phyloP scores from a whole-genome alignment of 2,329 filamentous ascomycete genomes.

The Calycina herbarum region DNA sequence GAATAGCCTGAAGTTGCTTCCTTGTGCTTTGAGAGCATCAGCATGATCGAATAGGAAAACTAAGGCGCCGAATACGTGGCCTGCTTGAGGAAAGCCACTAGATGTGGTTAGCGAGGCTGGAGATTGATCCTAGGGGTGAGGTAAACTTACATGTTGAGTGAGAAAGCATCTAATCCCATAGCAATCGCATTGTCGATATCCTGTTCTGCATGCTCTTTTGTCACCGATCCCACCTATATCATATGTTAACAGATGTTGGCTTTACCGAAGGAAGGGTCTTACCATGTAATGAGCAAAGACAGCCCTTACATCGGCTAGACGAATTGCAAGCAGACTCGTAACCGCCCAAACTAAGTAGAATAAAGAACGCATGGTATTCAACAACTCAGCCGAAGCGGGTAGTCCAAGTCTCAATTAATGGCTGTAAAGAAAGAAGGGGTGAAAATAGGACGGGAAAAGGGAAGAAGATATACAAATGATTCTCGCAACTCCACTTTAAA shows the following conservation, averaged over 20 bases:
- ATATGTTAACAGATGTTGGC: background rate
- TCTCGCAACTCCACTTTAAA: too few relatives aligned
- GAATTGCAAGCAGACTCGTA: background rate
- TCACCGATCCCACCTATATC: background rate
- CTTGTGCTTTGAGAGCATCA: slow-evolving; percentile 7
- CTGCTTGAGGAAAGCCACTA: slow-evolving; percentile 22
- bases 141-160: slow-evolving; percentile 35
- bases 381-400: too few relatives aligned
- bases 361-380: background rate
- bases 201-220: slow-evolving; percentile 1
- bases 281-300: background rate
- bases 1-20: slow-evolving; percentile 39
- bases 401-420: too few relatives aligned
- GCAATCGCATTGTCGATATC: slow-evolving; percentile 9
- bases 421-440: too few relatives aligned
- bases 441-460: too few relatives aligned
- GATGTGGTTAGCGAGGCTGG: too few relatives aligned
- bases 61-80: slow-evolving; percentile 33
- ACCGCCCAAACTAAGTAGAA: background rate
- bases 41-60: slow-evolving; percentile 38
- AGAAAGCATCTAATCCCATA: slow-evolving; percentile 37
- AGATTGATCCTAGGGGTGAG: too few relatives aligned
- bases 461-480: too few relatives aligned
- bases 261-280: background rate
- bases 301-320: background rate